Base-by-base conservation (phyloP, 805 yeast species). In the Kuraishia floccosa region DNA sequence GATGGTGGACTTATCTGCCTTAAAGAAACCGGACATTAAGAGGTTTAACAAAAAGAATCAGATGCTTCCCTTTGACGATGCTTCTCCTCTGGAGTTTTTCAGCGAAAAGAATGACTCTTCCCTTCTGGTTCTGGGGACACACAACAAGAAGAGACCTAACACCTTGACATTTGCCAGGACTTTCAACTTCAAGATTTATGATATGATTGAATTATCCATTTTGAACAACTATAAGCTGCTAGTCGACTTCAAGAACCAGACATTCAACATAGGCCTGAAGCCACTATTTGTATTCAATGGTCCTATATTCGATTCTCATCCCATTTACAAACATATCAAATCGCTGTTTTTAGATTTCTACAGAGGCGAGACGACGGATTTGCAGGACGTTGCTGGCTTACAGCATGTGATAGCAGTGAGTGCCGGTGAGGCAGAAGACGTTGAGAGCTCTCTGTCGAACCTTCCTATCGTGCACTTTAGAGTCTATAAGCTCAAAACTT, bases 281-380 rank as follows among this genome's bases (percentile, higher is more conserved):
- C 98, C 98, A 37, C 74, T 91, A 87, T 81, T 91, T 55, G 66
- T 80, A 3, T 91, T 91, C 64, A 85, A 85, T 52, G 96, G 98
- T 27, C 76, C 91, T 15, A 80, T 80, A 7, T 91, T 91, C 47
- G 97, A 91, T 42, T 65, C 77, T 9, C 85, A 89, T 49, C 95
- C 96, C 18, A 77, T 78, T 17, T 87, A 68, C 58, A 72, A 68
- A 53, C 96, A 87, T 38, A 50, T 86, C 40, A 89, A 89, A 58
- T 85, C 96, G 1, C 63, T 87, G 41, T 86, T 91, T 47, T 48
- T 91, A 41, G 98, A 91, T 56, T 80, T 91, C 53, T 91, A 78
- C 68, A 68, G 93, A 43, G 97, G 86, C 28, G 85, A 82, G 42
- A 75, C 68, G 32, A 75, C 86, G 16, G 78, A 73, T 35, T 61